Evolutionary conservation across 768 basidiomycete genomes (phyloP), one percentile per base, ranked within the genome.

Genomic region (Boletales sp.): DNA sequence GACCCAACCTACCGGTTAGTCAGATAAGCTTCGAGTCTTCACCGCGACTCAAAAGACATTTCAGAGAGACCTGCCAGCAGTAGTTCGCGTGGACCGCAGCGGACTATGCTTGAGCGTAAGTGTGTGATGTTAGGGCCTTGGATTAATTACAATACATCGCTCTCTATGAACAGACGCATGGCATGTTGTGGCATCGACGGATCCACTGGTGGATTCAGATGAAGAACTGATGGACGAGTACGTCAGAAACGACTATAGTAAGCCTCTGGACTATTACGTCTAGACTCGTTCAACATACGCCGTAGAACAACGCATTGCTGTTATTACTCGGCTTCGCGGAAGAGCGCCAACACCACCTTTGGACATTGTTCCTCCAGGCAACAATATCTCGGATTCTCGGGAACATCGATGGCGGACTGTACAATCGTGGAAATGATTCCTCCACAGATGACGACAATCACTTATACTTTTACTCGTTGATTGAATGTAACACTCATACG

Each of bases 151-250:
- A 31, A 29, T 51, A 13, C 1, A 19, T n/a, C 17, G 24, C 32
- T 18, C 43, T 47, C 30, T 18, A 27, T 42, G 40, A 38, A 30
- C 69, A 90, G 88, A 90, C 50, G 86, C 87, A 8, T 90, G 86
- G 86, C 81, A 84, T 58, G 69, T 80, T 30, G 75, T 82, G 27
- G 75, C 74, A 35, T 79, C 76, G 24, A 74, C 75, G 32, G 86
- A 90, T 60, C 84, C 87, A 14, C 70, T 89, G 14, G 71, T 69
- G 12, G 86, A 87, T 68, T 88, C 87, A 12, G 87, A 90, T 56
- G 84, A 85, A 35, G 88, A 90, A 59, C 66, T 74, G 48, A 71
- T 74, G 47, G 84, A 88, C 51, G 81, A 86, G 49, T 72, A 86
- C 55, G 72, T 78, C 40, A 75, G 79, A 38, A 62, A 74, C 43